Base-by-base conservation (phyloP, 2,329 filamentous ascomycete species). In the Zelopaecilomyces penicillatus region DNA sequence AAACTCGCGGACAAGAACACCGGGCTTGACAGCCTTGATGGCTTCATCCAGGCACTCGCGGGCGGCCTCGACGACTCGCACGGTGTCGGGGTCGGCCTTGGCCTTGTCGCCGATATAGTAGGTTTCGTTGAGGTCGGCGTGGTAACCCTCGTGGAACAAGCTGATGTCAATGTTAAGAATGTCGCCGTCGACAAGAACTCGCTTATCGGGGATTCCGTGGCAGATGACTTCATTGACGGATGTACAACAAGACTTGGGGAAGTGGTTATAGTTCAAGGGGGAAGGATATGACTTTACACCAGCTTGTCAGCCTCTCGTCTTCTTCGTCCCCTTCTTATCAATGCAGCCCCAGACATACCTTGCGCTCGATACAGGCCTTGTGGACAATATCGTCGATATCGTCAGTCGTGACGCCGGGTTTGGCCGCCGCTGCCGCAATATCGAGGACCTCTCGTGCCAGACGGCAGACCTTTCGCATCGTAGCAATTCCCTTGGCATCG, bases 101-200 rank as follows among this genome's bases (percentile, higher is more conserved):
- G 93, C 87, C 60, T 85, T 88, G 55, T 94, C 85, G 45, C 93
- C 93, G 39, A 98, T 86, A 63, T 98, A 98, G 70, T 97, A 98
- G 9, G 93, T 98, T 71, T 98, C 93, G 70, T 98, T 98, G 44
- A 98, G 73, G 64, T 98, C 93, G 44, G 88, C 89, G 62, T 98
- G 93, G 70, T 91, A 97, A 43, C 93, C 93, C 49, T 83, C 86
- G 63, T 97, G 89, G 66, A 94, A 98, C 37, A 98, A 71, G 1
- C 89, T 90, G 5, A 98, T 87, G 57, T 98, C 93, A 53, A 98
- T 89, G 69, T 98, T 98, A 59, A 98, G 71, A 53, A 98, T 97
- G 59, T 98, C 93, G 50, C 93, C 93, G 55, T 98, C 91, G 51
- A 88, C 68, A 1, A 98, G 75, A 6, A 85, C 74, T 44, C 93